Evolutionary conservation across 1,284 basidiomycete species (phyloP).

Genomic region (Apiotrichum gracile): DNA sequence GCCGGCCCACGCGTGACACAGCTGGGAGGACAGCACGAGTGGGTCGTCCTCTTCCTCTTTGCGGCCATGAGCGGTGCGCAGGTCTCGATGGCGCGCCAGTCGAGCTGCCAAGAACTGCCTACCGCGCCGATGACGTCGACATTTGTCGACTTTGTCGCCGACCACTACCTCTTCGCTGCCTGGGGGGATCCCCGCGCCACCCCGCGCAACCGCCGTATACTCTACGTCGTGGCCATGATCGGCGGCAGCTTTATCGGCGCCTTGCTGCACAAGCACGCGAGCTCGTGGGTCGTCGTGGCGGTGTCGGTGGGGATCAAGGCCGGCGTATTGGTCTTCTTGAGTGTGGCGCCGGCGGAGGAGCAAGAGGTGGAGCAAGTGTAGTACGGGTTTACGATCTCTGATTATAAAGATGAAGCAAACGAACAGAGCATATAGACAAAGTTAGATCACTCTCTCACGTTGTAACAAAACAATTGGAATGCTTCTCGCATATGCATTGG

Average conservation of each 20-base stretch:
- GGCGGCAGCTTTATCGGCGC: slow-evolving; percentile 38
- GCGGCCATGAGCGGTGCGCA: slow-evolving; percentile 43
- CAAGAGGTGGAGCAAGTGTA: too few relatives aligned
- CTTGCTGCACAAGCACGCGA: slow-evolving; percentile 29
- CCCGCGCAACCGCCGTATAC: slow-evolving; percentile 34
- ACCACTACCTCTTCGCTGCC: slow-evolving; percentile 33
- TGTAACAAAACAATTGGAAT: too few relatives aligned
- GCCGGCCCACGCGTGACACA: slow-evolving; percentile 19
- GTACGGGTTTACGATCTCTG: too few relatives aligned
- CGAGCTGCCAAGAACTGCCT: slow-evolving; percentile 30
- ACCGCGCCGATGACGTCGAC: slow-evolving; percentile 42
- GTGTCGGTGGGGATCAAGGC: slow-evolving; percentile 33
- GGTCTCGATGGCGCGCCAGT: slow-evolving; percentile 41
- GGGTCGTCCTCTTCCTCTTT: slow-evolving; percentile 38
- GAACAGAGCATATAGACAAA: background rate
- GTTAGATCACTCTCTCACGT: too few relatives aligned
- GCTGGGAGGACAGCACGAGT: slow-evolving; percentile 30
- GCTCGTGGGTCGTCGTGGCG: slow-evolving; percentile 35
- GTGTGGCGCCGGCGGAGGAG: slow-evolving; percentile 5
- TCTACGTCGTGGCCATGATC: slow-evolving; percentile 38
- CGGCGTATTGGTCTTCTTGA: slow-evolving; percentile 19
- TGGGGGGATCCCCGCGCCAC: slow-evolving; percentile 24
- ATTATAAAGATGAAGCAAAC: background rate
- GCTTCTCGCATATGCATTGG: too few relatives aligned
- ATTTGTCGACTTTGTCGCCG: slow-evolving; percentile 43